These are phyloP conservation scores for Bremia lactucae DNA, from an alignment of 352 stramenopile species.

Conservation along the genomic window DNA sequence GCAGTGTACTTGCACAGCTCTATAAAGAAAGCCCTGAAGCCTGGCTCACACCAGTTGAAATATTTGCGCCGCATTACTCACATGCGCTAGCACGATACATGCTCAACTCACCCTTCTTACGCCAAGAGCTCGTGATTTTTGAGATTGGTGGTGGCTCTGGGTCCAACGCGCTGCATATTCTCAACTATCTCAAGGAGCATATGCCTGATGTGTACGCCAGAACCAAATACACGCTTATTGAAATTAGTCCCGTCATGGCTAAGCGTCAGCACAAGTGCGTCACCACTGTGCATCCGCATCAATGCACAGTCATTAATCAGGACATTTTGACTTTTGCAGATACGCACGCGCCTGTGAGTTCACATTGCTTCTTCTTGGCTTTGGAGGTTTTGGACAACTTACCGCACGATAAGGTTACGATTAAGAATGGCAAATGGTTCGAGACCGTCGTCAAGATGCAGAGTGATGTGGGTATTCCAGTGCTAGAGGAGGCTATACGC, in stretches of 20 bases:
- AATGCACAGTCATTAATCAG: slow-evolving; percentile 66
- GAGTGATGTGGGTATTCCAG: not conserved
- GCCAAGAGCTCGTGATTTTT: slow-evolving; percentile 55
- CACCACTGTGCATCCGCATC: slow-evolving; percentile 35
- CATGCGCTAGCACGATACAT: slow-evolving; percentile 84
- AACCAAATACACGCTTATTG: slow-evolving; percentile 82
- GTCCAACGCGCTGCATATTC: slow-evolving; percentile 85
- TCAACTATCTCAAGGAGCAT: slow-evolving; percentile 73
- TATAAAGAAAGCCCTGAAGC: slow-evolving; percentile 66
- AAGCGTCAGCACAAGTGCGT: slow-evolving; percentile 66
- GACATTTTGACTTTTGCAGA: slow-evolving; percentile 74
- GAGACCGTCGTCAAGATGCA: slow-evolving; percentile 49
- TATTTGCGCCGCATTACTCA: slow-evolving; percentile 84
- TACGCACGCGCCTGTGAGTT: slow-evolving; percentile 32
- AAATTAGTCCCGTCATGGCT: slow-evolving; percentile 84
- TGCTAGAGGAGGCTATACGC: slow-evolving; percentile 35
- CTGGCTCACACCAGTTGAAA: slow-evolving; percentile 86
- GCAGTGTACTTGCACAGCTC: slow-evolving; percentile 40
- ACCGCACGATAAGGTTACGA: slow-evolving; percentile 82
- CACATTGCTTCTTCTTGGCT: slow-evolving; percentile 69
- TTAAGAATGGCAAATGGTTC: slow-evolving; percentile 69
- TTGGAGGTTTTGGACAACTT: slow-evolving; percentile 89
- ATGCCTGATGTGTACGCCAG: slow-evolving; percentile 69
- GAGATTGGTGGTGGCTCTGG: slow-evolving; percentile 84
- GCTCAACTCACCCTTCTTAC: slow-evolving; percentile 54